Evolutionary conservation across 1,284 basidiomycete species (phyloP), one percentile per base, ranked within the genome.

Genomic region (Golubevia sp.): DNA sequence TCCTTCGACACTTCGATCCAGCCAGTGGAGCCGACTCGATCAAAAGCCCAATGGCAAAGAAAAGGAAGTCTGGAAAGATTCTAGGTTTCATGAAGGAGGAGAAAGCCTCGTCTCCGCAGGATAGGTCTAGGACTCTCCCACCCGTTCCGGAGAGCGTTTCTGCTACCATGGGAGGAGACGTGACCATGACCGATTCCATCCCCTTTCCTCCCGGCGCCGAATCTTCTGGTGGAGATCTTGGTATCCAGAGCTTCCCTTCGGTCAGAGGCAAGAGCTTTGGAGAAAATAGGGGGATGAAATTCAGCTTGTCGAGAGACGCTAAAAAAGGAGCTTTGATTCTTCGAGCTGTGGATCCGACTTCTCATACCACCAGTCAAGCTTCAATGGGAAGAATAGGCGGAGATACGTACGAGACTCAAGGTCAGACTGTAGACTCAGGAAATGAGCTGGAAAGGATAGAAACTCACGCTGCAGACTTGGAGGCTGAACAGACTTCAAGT

Each of bases 141-240:
- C 70, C 74, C 2, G 74, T 76, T n/a, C 74, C 74, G 1, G 74
- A 76, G 58, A 74, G 72, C 24, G 73, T 74, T 1, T 64, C 65
- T 27, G 27, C 8, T 11, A 62, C 60, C 2, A 26, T 73, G 4
- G 73, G 73, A 20, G 73, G 73, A 20, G 62, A 66, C n/a, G 59
- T 56, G 20, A 60, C 68, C 59, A 44, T 66, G 62, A 63, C 59
- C 23, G 20, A 58, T 13, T 13, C 27, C 5, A 59, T 38, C 21
- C 58, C 62, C 8, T 21, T 59, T 30, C 60, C 59, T 2, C 25
- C 52, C 8, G 52, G 69, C 68, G 60, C 58, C 64, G 58, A 67
- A 71, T 23, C 58, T 62, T 8, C 56, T 73, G 4, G 51, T 58
- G 25, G 64, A 67, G 26, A 56, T 59, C 18, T 48, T 38, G 24